Percentiles rank a stretch among this genome's conserved stretches.
Evolutionary conservation across 1,284 basidiomycete species (phyloP).

Genomic region (Ceratobasidium sp.): DNA sequence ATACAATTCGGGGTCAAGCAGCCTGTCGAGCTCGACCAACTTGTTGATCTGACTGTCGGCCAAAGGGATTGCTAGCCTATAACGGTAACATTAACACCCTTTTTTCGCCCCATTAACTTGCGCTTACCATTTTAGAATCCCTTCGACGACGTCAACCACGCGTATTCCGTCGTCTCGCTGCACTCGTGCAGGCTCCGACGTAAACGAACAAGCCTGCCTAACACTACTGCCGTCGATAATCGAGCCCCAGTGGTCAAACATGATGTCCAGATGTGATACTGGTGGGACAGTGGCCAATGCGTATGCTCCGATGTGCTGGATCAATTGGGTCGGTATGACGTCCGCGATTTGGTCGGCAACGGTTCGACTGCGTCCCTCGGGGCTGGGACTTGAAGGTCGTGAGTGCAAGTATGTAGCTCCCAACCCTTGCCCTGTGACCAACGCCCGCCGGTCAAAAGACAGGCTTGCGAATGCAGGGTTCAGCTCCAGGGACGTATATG

Average conservation of each 20-base stretch:
- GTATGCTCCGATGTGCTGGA: conserved; percentile 26
- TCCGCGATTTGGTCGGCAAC: conserved; percentile 38
- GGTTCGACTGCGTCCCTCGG: conserved; percentile 14
- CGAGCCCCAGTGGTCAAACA: conserved; percentile 37
- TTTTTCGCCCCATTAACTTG: not conserved
- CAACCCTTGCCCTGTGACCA: conserved; percentile 17
- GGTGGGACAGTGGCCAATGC: conserved; percentile 19
- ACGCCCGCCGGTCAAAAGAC: conserved; percentile 33
- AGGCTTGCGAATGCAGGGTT: conserved; percentile 39
- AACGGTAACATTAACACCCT: not conserved
- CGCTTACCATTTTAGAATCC: conserved; percentile 36
- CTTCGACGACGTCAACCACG: conserved; percentile 35
- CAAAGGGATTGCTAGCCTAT: conserved; percentile 29
- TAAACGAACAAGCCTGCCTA: conserved; percentile 38
- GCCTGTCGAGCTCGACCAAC: conserved; percentile 30
- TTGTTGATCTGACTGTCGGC: conserved; percentile 24
- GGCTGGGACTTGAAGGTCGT: not conserved
- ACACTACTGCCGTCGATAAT: conserved; percentile 6
- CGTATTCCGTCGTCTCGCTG: conserved; percentile 38
- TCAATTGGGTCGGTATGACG: conserved; percentile 23
- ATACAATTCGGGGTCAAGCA: conserved; percentile 36
- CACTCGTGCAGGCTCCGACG: conserved; percentile 37
- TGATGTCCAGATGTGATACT: conserved; percentile 26
- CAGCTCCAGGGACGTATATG: conserved; percentile 27
- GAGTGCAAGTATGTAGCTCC: conserved; percentile 32